Conservation (phyloP, 2,329 filamentous ascomycete species). For the Neophaeococcomyces aloes region DNA sequence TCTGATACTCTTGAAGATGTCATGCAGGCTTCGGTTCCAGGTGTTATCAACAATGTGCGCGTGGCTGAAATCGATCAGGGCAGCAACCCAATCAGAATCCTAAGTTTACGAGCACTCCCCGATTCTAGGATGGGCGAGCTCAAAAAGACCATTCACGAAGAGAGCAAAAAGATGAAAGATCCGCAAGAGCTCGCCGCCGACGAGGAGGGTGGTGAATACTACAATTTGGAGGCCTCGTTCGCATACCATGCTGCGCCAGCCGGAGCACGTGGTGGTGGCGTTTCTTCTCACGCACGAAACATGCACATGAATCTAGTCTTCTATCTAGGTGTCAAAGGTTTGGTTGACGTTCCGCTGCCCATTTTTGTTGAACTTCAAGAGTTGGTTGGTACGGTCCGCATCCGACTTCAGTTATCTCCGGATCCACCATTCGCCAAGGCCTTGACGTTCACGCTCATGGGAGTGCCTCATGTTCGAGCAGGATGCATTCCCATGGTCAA, state of each 20-base stretch:
- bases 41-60: slow-evolving; percentile 84
- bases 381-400: slow-evolving; percentile 74
- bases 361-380: slow-evolving; percentile 85
- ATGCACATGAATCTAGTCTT: slow-evolving; percentile 97
- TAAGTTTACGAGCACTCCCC: slow-evolving; percentile 76
- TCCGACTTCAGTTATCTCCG: slow-evolving; percentile 75
- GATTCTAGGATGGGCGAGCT: slow-evolving; percentile 71
- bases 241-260: slow-evolving; percentile 82
- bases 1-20: slow-evolving; percentile 93
- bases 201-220: slow-evolving; percentile 83
- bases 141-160: slow-evolving; percentile 66
- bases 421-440: slow-evolving; percentile 88
- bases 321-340: slow-evolving; percentile 77
- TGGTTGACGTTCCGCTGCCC: slow-evolving; percentile 79
- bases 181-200: slow-evolving; percentile 78
- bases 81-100: slow-evolving; percentile 75
- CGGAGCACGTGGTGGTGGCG: slow-evolving; percentile 39
- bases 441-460: slow-evolving; percentile 88
- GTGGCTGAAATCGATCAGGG: slow-evolving; percentile 93
- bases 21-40: slow-evolving; percentile 90
- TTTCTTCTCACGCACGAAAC: slow-evolving; percentile 76
- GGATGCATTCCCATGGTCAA: slow-evolving; percentile 90
- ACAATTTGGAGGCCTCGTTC: slow-evolving; percentile 83
- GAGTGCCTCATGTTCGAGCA: slow-evolving; percentile 76
- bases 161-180: slow-evolving; percentile 72